Evolutionary conservation across 1,284 basidiomycete genomes (phyloP).

Genomic region (Cutaneotrichosporon curvatum): DNA sequence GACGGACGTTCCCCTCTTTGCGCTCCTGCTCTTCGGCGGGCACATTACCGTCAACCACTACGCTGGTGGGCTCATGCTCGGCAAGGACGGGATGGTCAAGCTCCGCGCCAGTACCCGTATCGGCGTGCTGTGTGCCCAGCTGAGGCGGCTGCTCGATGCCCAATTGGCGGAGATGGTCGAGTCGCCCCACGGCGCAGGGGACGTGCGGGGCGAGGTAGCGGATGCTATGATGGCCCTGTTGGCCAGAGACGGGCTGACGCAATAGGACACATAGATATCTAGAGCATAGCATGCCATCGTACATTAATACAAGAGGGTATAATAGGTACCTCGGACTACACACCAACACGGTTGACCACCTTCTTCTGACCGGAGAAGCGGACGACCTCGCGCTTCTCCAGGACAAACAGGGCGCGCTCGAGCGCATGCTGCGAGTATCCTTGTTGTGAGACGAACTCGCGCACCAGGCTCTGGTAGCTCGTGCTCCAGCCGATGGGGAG

Average conservation of each 20-base stretch:
- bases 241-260: slow-evolving; percentile 42
- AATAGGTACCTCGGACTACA: slow-evolving; percentile 12
- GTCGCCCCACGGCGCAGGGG: slow-evolving; percentile 44
- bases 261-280: slow-evolving; percentile 1
- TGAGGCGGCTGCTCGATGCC: slow-evolving; percentile 67
- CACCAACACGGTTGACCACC: slow-evolving; percentile 40
- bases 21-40: slow-evolving; percentile 76
- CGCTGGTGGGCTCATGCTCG: slow-evolving; percentile 65
- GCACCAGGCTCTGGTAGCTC: slow-evolving; percentile 86
- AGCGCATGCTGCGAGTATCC: slow-evolving; percentile 86
- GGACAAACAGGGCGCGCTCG: slow-evolving; percentile 80
- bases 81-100: slow-evolving; percentile 53
- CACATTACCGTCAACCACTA: slow-evolving; percentile 70
- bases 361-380: slow-evolving; percentile 70
- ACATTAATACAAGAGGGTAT: not conserved
- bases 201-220: slow-evolving; percentile 56
- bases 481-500: slow-evolving; percentile 96
- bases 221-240: slow-evolving; percentile 65
- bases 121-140: slow-evolving; percentile 78
- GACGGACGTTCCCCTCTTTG: slow-evolving; percentile 82
- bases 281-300: not conserved
- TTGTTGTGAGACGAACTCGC: slow-evolving; percentile 90
- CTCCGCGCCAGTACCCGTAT: slow-evolving; percentile 79
- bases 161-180: slow-evolving; percentile 56
- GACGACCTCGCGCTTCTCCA: slow-evolving; percentile 93